A percentile compares a stretch with the other conserved stretches of the same genome.
phyloP scores from a whole-genome alignment of 2,329 filamentous ascomycete species.

The Ophiostoma sp. region DNA sequence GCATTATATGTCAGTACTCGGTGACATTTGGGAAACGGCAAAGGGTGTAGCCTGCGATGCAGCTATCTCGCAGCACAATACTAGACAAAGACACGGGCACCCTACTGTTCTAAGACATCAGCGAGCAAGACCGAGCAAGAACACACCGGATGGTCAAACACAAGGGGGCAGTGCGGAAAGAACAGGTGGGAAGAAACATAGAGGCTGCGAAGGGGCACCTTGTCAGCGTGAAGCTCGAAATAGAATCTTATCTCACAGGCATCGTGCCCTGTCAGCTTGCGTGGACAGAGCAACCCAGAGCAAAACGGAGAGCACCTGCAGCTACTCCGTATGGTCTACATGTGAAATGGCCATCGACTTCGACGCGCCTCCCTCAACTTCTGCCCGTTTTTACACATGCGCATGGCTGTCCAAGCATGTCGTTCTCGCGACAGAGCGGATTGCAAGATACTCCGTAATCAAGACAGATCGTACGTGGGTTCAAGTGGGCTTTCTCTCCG shows the following conservation, averaged over 20 bases:
- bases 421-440: background rate
- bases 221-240: constrained; percentile 6
- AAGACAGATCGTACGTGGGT: background rate
- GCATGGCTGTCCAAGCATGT: background rate
- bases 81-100: too few species aligned
- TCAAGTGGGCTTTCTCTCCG: background rate
- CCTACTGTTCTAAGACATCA: background rate
- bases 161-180: background rate
- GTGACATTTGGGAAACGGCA: background rate
- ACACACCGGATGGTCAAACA: background rate
- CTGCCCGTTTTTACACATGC: background rate
- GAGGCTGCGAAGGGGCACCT: background rate
- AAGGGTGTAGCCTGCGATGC: background rate
- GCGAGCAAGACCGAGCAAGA: constrained; percentile 3
- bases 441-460: background rate
- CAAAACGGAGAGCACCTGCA: too few species aligned
- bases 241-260: background rate
- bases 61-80: too few species aligned
- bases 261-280: background rate
- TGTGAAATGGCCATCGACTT: too few species aligned
- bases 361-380: background rate
- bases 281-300: too few species aligned
- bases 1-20: background rate
- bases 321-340: too few species aligned
- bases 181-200: background rate